Evolutionary conservation across 1,139 yeast genomes (phyloP).

Genomic region (Yamadazyma mexicana): DNA sequence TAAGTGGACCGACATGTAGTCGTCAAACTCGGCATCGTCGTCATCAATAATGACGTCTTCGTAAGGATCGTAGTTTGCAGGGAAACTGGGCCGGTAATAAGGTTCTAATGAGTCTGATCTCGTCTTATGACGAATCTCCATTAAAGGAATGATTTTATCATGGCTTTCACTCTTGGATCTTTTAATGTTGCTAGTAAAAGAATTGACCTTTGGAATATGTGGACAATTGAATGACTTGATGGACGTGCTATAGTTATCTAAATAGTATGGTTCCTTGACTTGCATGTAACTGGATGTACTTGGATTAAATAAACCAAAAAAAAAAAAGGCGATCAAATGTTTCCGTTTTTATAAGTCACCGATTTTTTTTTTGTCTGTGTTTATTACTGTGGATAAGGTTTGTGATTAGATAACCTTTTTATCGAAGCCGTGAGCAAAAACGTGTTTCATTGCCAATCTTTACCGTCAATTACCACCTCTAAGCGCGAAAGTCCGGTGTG

Average conservation of each 20-base stretch:
- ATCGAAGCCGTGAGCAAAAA: background rate
- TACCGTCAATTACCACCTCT: background rate
- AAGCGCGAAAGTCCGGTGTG: background rate
- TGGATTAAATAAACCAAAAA: background rate
- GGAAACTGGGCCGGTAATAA: conserved; percentile 15
- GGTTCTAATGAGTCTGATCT: conserved; percentile 20
- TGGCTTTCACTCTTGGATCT: conserved; percentile 4
- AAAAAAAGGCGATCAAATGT: background rate
- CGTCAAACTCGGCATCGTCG: conserved; percentile 10
- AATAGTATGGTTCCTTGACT: conserved; percentile 17
- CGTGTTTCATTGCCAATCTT: background rate
- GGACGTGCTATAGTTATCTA: conserved; percentile 15
- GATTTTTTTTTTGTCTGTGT: background rate
- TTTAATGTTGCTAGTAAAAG: conserved; percentile 12
- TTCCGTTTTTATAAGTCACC: background rate
- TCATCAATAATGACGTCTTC: conserved; percentile 17
- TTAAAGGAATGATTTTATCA: background rate
- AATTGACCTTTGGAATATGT: conserved; percentile 12
- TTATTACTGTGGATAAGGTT: background rate
- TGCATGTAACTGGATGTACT: conserved; percentile 7
- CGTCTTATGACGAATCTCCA: background rate
- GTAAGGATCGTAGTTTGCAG: conserved; percentile 12
- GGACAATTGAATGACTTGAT: conserved; percentile 16
- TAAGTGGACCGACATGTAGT: conserved; percentile 3
- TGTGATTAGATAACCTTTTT: conserved; percentile 1